Evolutionary conservation across 768 basidiomycete species (phyloP).

Genomic region (Rhodotorula paludigena): DNA sequence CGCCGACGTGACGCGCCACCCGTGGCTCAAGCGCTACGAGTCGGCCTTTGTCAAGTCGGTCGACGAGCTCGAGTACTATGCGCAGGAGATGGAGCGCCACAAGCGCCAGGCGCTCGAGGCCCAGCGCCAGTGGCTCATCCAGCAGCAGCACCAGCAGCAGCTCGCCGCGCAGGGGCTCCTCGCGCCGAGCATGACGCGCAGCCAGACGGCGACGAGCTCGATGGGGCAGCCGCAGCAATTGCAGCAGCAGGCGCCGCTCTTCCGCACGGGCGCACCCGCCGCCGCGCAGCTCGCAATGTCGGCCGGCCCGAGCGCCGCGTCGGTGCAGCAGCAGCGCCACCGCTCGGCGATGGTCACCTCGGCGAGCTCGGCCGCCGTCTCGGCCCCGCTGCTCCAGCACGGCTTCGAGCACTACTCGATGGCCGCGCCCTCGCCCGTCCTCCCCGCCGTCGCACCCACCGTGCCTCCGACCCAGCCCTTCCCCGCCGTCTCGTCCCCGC

Average conservation of each 20-base stretch:
- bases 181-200: constrained; percentile 40
- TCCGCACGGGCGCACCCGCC: too few species aligned
- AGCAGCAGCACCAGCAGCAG: constrained; percentile 37
- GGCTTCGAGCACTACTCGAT: constrained; percentile 29
- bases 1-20: constrained; percentile 73
- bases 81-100: constrained; percentile 77
- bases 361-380: not conserved
- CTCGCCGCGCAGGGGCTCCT: constrained; percentile 31
- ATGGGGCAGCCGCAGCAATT: too few species aligned
- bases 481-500: not conserved
- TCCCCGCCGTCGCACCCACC: too few species aligned
- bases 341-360: constrained; percentile 36
- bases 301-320: too few species aligned
- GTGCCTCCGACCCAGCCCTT: not conserved
- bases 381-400: constrained; percentile 10
- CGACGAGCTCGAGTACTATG: constrained; percentile 69
- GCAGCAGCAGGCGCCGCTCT: too few species aligned
- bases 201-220: constrained; percentile 36
- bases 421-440: not conserved
- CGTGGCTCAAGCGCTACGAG: constrained; percentile 70
- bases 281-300: too few species aligned
- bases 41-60: constrained; percentile 64
- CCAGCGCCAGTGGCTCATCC: constrained; percentile 57
- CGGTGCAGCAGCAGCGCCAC: constrained; percentile 19
- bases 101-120: constrained; percentile 62